These are phyloP conservation scores for Tricholoma flavovirens DNA, from an alignment of 768 basidiomycete genomes.

Conservation along the genomic window DNA sequence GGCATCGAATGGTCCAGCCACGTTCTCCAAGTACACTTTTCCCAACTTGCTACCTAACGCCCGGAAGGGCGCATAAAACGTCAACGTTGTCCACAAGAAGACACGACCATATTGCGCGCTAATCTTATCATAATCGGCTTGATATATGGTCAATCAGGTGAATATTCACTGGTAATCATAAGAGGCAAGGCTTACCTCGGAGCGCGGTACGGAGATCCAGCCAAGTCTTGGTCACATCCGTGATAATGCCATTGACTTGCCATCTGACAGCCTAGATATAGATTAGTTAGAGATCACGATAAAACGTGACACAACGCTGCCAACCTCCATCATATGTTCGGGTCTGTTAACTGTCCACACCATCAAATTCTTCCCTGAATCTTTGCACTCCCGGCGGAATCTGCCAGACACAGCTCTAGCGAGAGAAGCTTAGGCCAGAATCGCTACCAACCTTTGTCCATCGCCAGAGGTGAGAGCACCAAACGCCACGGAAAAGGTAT, in stretches of 20 bases:
- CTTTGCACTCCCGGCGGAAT: slow-evolving; percentile 78
- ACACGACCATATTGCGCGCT: slow-evolving; percentile 55
- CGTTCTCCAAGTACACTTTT: slow-evolving; percentile 37
- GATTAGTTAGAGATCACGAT: not conserved
- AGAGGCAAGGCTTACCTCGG: slow-evolving; percentile 36
- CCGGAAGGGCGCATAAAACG: slow-evolving; percentile 52
- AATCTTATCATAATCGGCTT: slow-evolving; percentile 65
- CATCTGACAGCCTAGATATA: slow-evolving; percentile 62
- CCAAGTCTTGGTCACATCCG: slow-evolving; percentile 68
- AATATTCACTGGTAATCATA: no score
- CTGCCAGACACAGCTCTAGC: slow-evolving; percentile 27
- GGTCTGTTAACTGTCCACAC: slow-evolving; percentile 96
- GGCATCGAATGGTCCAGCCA: slow-evolving; percentile 50
- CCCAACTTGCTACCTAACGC: slow-evolving; percentile 20
- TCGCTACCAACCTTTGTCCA: slow-evolving; percentile 57
- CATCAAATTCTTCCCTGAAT: slow-evolving; percentile 76
- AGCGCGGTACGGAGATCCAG: slow-evolving; percentile 55
- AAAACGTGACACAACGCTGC: not conserved
- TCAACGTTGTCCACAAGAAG: slow-evolving; percentile 69
- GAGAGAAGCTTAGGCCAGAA: slow-evolving; percentile 1
- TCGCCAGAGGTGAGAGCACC: slow-evolving; percentile 61
- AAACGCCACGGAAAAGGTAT: slow-evolving; percentile 85
- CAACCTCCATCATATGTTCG: slow-evolving; percentile 85
- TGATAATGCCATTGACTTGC: slow-evolving; percentile 74
- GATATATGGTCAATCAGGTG: not conserved